Evolutionary conservation across 164 flowering plant species (phyloP), one percentile per base, ranked within the genome.

Genomic region (Tinospora cordifolia): DNA sequence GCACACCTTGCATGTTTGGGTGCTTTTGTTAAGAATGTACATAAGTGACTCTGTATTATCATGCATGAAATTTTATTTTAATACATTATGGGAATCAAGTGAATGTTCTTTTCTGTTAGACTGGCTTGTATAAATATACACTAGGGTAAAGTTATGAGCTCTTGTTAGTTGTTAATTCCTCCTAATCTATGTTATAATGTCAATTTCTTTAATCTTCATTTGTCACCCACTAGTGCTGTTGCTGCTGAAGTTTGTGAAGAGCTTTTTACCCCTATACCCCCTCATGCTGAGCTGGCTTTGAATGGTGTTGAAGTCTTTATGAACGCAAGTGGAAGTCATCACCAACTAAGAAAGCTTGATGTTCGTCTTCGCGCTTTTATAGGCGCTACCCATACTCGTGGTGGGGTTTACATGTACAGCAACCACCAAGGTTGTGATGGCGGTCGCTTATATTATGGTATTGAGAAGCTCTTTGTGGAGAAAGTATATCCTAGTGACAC

Each of bases 401-500:
- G 98, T 76, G 98, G 98, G 64, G 95, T 91, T 71, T 94, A 94
- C 74, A 89, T 94, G 92, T 94, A 94, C 69, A 91, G 98, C 72
- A 94, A 94, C 83, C 98, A 91, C 30, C 92, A 89, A 81, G 98
- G 98, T 70, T 94, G 98, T 79, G 98, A 94, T 83, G 98, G 97
- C 67, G 86, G 95, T 34, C 98, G 97, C 77, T 90, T 91, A 63
- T 94, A 94, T 80, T 91, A 84, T 76, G 99, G 97, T 93, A 82
- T 7, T 51, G 26, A 36, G 60, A 69, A 64, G 66, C 46, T 71
- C 41, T 69, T 68, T 3, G 36, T 57, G 34, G 63, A 69, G 49
- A 7, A 39, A 38, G 34, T 19, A 58, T 40, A 57, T 17, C 25
- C 34, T 47, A 63, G 7, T 62, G 66, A 47, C 41, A 27, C 22